Evolutionary conservation across 1,284 basidiomycete species (phyloP).

Genomic region (Phellinidium pouzarii): DNA sequence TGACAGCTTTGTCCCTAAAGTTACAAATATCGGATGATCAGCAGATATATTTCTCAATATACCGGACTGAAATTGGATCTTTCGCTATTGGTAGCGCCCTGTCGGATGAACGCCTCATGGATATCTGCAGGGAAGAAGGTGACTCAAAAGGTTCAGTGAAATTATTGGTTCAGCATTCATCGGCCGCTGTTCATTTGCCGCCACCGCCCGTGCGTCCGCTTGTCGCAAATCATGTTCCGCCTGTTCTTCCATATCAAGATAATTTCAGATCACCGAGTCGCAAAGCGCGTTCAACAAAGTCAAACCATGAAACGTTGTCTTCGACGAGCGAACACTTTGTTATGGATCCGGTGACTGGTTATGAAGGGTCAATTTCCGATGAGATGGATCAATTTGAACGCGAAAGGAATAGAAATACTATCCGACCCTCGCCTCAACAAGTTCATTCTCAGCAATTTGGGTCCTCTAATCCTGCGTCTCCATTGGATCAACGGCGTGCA

Average conservation of each 20-base stretch:
- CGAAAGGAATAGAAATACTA: conserved; percentile 38
- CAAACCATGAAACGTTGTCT: conserved; percentile 62
- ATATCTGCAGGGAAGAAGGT: conserved; percentile 65
- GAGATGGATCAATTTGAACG: conserved; percentile 55
- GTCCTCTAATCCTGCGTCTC: conserved; percentile 27
- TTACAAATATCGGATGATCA: conserved; percentile 82
- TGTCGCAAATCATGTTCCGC: conserved; percentile 30
- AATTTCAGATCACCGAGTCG: conserved; percentile 34
- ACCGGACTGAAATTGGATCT: conserved; percentile 77
- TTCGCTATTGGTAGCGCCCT: conserved; percentile 69
- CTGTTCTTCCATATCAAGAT: conserved; percentile 35
- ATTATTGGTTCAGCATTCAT: conserved; percentile 66
- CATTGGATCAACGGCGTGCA: conserved; percentile 24
- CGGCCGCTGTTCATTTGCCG: conserved; percentile 48
- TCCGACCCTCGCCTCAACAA: conserved; percentile 31
- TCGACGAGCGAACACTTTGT: conserved; percentile 56
- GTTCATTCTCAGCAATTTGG: conserved; percentile 8
- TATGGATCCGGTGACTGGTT: conserved; percentile 45
- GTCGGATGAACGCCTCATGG: conserved; percentile 59
- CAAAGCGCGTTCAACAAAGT: conserved; percentile 41
- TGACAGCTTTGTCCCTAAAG: conserved; percentile 33
- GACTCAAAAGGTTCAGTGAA: conserved; percentile 75
- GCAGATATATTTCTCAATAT: conserved; percentile 70
- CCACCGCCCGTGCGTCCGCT: conserved; percentile 37
- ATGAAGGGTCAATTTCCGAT: conserved; percentile 59